Evolutionary conservation across 352 stramenopile species (phyloP).

Genomic region (Labyrinthula sp.): DNA sequence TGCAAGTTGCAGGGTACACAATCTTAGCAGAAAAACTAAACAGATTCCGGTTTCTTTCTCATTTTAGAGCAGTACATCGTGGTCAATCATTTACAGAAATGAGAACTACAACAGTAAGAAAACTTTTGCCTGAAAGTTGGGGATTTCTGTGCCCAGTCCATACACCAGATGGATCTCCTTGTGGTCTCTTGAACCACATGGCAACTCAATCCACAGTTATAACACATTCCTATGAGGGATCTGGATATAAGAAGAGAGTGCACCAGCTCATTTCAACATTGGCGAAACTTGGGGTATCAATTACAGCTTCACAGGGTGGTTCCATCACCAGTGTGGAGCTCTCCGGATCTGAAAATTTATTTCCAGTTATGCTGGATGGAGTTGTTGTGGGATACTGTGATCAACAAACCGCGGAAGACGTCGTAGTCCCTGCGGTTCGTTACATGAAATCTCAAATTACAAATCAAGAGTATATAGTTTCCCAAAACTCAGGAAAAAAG

Average conservation of each 20-base stretch:
- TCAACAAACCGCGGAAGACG: neutral
- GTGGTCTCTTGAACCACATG: constrained; percentile 93
- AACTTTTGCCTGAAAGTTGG: constrained; percentile 93
- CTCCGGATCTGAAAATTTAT: constrained; percentile 48
- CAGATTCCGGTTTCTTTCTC: constrained; percentile 91
- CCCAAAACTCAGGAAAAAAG: neutral
- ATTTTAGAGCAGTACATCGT: constrained; percentile 94
- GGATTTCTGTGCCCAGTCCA: constrained; percentile 91
- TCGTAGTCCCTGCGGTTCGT: constrained; percentile 29
- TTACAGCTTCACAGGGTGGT: neutral
- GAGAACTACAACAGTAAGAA: constrained; percentile 95
- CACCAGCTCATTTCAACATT: neutral
- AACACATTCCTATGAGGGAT: constrained; percentile 7
- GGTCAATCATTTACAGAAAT: constrained; percentile 99
- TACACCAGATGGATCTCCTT: constrained; percentile 94
- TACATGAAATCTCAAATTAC: constrained; percentile 43
- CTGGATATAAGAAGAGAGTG: neutral
- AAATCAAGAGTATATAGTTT: too few species aligned
- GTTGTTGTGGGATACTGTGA: constrained; percentile 56
- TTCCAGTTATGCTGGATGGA: constrained; percentile 86
- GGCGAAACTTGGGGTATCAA: neutral
- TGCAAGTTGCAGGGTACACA: constrained; percentile 88
- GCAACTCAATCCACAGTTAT: constrained; percentile 42
- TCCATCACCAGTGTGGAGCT: neutral
- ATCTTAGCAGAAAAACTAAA: constrained; percentile 98